Evolutionary conservation across 345 rosid species (phyloP).

Genomic region (Triadica sebifera): DNA sequence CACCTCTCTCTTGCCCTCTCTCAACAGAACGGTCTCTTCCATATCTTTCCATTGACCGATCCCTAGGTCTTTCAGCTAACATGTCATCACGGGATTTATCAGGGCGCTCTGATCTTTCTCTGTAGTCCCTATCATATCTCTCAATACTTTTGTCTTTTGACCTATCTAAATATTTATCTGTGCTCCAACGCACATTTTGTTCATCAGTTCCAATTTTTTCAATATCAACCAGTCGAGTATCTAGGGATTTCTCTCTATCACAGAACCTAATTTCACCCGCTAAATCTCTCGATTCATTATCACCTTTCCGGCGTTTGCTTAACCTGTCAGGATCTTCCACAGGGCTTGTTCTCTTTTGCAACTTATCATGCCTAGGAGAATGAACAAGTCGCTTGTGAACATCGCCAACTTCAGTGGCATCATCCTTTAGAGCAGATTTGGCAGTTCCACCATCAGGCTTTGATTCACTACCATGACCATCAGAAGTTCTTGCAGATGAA

Average conservation of each 20-base stretch:
- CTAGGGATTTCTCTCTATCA: slow-evolving; percentile 67
- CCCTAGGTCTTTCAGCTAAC: slow-evolving; percentile 59
- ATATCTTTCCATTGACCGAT: slow-evolving; percentile 81
- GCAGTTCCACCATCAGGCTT: slow-evolving; percentile 46
- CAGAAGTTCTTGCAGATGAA: slow-evolving; percentile 39
- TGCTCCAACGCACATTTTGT: slow-evolving; percentile 46
- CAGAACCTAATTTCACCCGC: slow-evolving; percentile 58
- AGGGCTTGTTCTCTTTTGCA: slow-evolving; percentile 76
- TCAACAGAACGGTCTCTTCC: slow-evolving; percentile 91
- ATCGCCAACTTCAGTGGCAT: slow-evolving; percentile 58
- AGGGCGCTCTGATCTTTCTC: slow-evolving; percentile 74
- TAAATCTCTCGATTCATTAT: slow-evolving; percentile 61
- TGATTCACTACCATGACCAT: slow-evolving; percentile 38
- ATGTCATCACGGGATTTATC: slow-evolving; percentile 72
- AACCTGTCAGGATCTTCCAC: slow-evolving; percentile 78
- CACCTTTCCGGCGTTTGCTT: slow-evolving; percentile 88
- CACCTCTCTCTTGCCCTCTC: slow-evolving; percentile 67
- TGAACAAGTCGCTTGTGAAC: slow-evolving; percentile 51
- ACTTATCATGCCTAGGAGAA: slow-evolving; percentile 83
- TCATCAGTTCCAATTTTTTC: slow-evolving; percentile 68
- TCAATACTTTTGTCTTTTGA: slow-evolving; percentile 73
- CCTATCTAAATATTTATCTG: slow-evolving; percentile 62
- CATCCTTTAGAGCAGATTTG: slow-evolving; percentile 56
- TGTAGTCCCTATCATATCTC: slow-evolving; percentile 77
- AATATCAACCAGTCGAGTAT: slow-evolving; percentile 53